Percentiles rank a stretch among this genome's conserved stretches.
Conservation (phyloP, 2,329 filamentous ascomycete genomes). For the Fusarium concolor region DNA sequence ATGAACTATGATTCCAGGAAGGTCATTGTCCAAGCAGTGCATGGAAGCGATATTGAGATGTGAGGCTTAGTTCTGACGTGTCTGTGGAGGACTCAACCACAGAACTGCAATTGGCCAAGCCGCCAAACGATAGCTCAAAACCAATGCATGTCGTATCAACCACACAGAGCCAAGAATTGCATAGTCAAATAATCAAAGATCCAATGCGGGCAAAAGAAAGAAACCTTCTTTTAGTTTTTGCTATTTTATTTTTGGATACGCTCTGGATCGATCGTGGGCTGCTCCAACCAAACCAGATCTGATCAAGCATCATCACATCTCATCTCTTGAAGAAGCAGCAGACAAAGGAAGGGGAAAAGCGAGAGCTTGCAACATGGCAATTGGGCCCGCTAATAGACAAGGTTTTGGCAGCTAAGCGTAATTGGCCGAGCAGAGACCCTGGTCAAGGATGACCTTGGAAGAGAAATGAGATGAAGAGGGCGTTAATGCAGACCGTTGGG, state of each 20-base stretch:
- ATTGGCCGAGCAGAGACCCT: conserved; percentile 30
- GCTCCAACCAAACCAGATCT: conserved; percentile 19
- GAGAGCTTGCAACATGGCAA: neutral
- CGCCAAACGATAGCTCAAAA: conserved; percentile 6
- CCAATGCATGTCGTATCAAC: conserved; percentile 11
- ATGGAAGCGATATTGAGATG: conserved; percentile 35
- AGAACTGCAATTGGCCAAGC: conserved; percentile 22
- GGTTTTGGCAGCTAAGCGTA: conserved; percentile 30
- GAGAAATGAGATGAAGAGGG: conserved; percentile 41
- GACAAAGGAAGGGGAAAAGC: neutral
- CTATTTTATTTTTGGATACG: conserved; percentile 31
- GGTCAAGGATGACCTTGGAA: conserved; percentile 30
- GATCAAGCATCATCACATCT: conserved; percentile 5
- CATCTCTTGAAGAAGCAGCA: conserved; percentile 13
- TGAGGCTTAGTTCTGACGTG: conserved; percentile 36
- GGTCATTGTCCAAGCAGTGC: conserved; percentile 11
- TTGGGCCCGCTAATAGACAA: conserved; percentile 1
- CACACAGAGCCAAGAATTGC: conserved; percentile 6
- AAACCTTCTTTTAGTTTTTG: neutral
- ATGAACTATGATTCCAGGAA: conserved; percentile 2
- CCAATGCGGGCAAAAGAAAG: conserved; percentile 2
- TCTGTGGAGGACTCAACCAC: conserved; percentile 20
- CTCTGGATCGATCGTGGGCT: conserved; percentile 32
- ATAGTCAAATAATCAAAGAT: neutral
- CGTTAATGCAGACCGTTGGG: conserved; percentile 29